Percentiles rank a stretch among this genome's conserved stretches.
These are phyloP conservation scores for Erysimum cheiranthoides DNA, from an alignment of 345 rosid species.

Conservation along the genomic window DNA sequence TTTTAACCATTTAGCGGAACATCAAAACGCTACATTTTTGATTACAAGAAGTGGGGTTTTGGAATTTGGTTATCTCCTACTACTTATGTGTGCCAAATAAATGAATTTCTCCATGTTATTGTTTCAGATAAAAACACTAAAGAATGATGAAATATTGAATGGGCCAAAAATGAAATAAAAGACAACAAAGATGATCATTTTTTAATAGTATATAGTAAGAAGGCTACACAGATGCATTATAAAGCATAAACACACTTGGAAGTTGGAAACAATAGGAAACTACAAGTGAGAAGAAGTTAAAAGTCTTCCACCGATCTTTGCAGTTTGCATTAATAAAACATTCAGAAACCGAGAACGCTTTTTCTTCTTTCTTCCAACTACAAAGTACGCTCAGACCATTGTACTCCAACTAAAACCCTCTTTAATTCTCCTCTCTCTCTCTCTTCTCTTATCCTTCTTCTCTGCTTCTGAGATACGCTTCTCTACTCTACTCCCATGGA, in stretches of 20 bases:
- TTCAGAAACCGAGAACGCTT: slow-evolving; percentile 36
- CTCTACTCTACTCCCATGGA: slow-evolving; percentile 43
- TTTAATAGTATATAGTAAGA: not conserved
- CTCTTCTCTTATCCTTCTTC: slow-evolving; percentile 3
- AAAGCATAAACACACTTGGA: slow-evolving; percentile 40
- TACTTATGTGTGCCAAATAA: slow-evolving; percentile 36
- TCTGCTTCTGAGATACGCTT: slow-evolving; percentile 30
- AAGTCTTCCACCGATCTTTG: slow-evolving; percentile 42
- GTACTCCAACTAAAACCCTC: slow-evolving; percentile 17
- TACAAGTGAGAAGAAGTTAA: slow-evolving; percentile 44
- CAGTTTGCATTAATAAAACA: slow-evolving; percentile 42
- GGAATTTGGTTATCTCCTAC: slow-evolving; percentile 22
- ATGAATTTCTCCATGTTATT: not conserved
- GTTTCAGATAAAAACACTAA: not conserved
- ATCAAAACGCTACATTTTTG: slow-evolving; percentile 6
- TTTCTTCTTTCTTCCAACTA: slow-evolving; percentile 32
- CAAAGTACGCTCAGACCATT: slow-evolving; percentile 39
- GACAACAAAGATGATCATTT: slow-evolving; percentile 30
- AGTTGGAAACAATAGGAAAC: slow-evolving; percentile 38
- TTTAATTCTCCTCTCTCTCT: slow-evolving; percentile 11
- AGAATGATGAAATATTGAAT: slow-evolving; percentile 17
- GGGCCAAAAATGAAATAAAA: slow-evolving; percentile 23
- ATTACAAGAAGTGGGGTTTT: slow-evolving; percentile 9
- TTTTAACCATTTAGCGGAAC: not conserved
- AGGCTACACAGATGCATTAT: slow-evolving; percentile 31